Base-by-base conservation (phyloP, 352 stramenopile genomes). In the Globisporangium recalcitrans region DNA sequence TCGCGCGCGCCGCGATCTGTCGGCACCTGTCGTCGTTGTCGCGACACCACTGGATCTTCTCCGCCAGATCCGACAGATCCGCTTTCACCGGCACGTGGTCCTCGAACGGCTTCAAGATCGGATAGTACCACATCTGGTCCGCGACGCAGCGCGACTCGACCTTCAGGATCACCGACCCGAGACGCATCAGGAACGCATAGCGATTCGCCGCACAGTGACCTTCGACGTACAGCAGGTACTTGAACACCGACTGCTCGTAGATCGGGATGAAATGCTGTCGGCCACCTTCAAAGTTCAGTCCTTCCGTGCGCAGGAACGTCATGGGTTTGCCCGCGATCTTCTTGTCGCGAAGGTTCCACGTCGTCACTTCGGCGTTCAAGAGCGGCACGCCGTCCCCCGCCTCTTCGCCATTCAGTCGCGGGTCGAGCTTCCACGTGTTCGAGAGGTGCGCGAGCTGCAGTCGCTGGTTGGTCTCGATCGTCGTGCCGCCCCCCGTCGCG, bases 121-220 rank as follows among this genome's bases (percentile, higher is more conserved):
- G 95, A 61, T 98, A 99, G 73, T 98, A 95, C 86, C 86, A 99
- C 90, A 99, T 98, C 63, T 96, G 88, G 70, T 99, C 97, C 8
- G 97, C 97, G 54, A 99, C 96, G 69, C 88, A 97, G 3, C 74
- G 80, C 47, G 88, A 97, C 47, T 85, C 76, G 10, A 90, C 93
- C 76, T 99, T 99, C 10, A 99, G 77, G 70, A 99, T 99, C 22
- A 99, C 97, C 53, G 88, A 97, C 8, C 97, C 97, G 7, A 99
- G 73, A 3, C 95, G 93, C 96, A 99, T 99, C 72, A 99, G 92
- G 75, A 98, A 99, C 16, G 91, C 96, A 76, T 99, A 99, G 59
- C 97, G 93, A 82, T 98, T 99, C 13, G 97, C 97, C 52, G 96
- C 96, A 73, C 96, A 99, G 64, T 98, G 94, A 26, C 97, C 96